A percentile compares a stretch with the other conserved stretches of the same genome.
Evolutionary conservation across 1,139 yeast genomes (phyloP).

Genomic region (Scheffersomyces parashehatae): DNA sequence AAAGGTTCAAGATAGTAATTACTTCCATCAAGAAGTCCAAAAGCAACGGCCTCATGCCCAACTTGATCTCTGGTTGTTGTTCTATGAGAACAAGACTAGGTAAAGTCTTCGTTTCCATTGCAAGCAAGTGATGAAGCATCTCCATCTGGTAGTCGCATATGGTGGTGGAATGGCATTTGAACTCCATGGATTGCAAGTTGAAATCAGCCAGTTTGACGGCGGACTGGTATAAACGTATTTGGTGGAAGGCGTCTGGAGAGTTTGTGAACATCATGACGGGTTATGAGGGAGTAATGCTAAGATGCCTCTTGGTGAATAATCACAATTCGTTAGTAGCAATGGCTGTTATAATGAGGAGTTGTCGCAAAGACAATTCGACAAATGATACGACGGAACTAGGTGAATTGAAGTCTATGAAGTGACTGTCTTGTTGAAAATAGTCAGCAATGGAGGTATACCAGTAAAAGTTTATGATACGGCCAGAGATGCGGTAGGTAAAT

Average conservation of each 20-base stretch:
- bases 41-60: conserved; percentile 51
- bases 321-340: no score
- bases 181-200: conserved; percentile 34
- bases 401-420: no score
- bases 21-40: conserved; percentile 58
- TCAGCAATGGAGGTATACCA: no score
- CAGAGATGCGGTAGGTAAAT: no score
- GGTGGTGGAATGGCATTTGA: conserved; percentile 38
- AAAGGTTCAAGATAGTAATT: conserved; percentile 47
- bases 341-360: no score
- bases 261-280: conserved; percentile 8
- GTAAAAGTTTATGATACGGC: no score
- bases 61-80: conserved; percentile 53
- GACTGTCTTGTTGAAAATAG: no score
- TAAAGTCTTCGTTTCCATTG: conserved; percentile 32
- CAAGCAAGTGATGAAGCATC: conserved; percentile 39
- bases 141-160: conserved; percentile 44
- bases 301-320: no score
- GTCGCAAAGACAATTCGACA: no score
- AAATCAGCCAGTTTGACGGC: conserved; percentile 35
- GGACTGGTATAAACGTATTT: conserved; percentile 33
- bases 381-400: no score
- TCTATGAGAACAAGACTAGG: conserved; percentile 45
- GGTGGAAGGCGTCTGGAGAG: conserved; percentile 42
- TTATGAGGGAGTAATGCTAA: no score